Percentiles rank a stretch among this genome's conserved stretches.
These are phyloP conservation scores for Kurtzmaniella cleridarum DNA, from an alignment of 805 yeast genomes.

Conservation along the genomic window DNA sequence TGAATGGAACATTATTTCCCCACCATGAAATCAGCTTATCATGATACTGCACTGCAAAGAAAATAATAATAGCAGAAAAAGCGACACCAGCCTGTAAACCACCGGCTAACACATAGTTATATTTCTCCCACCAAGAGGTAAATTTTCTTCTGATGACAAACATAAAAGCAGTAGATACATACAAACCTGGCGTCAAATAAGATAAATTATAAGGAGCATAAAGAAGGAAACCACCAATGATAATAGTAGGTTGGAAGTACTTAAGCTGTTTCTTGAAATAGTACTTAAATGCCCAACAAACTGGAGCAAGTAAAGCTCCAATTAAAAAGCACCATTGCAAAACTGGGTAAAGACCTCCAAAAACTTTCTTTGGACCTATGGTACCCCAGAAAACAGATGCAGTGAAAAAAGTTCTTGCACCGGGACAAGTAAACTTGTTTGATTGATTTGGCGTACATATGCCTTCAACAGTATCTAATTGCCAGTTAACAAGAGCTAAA, in stretches of 20 bases:
- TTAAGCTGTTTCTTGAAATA: slow-evolving; percentile 14
- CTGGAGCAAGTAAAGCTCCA: slow-evolving; percentile 16
- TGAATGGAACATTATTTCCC: slow-evolving; percentile 18
- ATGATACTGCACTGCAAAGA: slow-evolving; percentile 33
- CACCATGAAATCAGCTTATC: slow-evolving; percentile 25
- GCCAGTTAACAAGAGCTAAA: slow-evolving; percentile 18
- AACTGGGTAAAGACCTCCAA: slow-evolving; percentile 27
- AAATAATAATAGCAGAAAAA: slow-evolving; percentile 27
- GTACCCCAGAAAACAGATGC: slow-evolving; percentile 46
- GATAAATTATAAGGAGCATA: slow-evolving; percentile 30
- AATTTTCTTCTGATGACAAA: slow-evolving; percentile 21
- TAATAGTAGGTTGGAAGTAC: slow-evolving; percentile 29
- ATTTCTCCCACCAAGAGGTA: slow-evolving; percentile 30
- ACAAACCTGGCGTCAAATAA: slow-evolving; percentile 26
- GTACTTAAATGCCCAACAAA: slow-evolving; percentile 14
- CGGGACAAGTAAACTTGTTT: slow-evolving; percentile 21
- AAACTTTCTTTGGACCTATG: slow-evolving; percentile 43
- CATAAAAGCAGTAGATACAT: slow-evolving; percentile 23
- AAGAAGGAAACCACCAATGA: slow-evolving; percentile 26
- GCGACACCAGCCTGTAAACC: slow-evolving; percentile 31
- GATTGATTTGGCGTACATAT: slow-evolving; percentile 15
- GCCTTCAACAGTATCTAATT: slow-evolving; percentile 11
- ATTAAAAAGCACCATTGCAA: slow-evolving; percentile 30
- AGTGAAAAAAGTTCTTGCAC: slow-evolving; percentile 34
- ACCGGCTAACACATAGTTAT: slow-evolving; percentile 21